phyloP scores from a whole-genome alignment of 2,329 filamentous ascomycete species.

The Trichoderma oligosporum region DNA sequence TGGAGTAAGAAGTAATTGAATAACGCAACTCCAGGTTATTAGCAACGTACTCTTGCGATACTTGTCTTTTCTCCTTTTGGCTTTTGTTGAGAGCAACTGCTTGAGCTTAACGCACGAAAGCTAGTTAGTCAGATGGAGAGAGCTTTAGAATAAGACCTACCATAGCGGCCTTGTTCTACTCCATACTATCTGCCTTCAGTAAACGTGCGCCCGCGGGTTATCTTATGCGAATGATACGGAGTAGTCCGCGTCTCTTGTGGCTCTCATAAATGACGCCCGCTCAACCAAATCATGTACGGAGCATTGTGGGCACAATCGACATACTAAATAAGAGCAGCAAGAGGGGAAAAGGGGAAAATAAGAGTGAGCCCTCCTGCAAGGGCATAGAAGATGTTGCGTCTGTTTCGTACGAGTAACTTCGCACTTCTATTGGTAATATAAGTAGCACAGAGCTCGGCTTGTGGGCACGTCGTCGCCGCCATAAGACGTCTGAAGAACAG shows the following conservation, averaged over 20 bases:
- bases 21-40: too few species aligned
- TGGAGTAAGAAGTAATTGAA: too few species aligned
- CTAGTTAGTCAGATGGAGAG: not conserved
- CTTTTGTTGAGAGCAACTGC: not conserved
- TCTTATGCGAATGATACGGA: not conserved
- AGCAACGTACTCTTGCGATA: not conserved
- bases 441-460: too few species aligned
- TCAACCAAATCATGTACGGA: not conserved
- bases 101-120: not conserved
- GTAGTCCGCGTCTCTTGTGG: not conserved
- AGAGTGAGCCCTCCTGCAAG: too few species aligned
- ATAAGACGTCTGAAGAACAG: not conserved
- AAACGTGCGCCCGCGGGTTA: too few species aligned
- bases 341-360: not conserved
- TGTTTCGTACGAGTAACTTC: too few species aligned
- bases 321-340: too few species aligned
- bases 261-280: not conserved
- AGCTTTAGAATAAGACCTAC: not conserved
- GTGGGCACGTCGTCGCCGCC: not conserved
- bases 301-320: not conserved
- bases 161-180: not conserved
- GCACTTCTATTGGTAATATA: too few species aligned
- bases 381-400: too few species aligned
- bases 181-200: too few species aligned
- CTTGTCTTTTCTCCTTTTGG: not conserved